These are phyloP conservation scores for Phytopythium aichiense DNA, from an alignment of 352 stramenopile species.

Conservation along the genomic window DNA sequence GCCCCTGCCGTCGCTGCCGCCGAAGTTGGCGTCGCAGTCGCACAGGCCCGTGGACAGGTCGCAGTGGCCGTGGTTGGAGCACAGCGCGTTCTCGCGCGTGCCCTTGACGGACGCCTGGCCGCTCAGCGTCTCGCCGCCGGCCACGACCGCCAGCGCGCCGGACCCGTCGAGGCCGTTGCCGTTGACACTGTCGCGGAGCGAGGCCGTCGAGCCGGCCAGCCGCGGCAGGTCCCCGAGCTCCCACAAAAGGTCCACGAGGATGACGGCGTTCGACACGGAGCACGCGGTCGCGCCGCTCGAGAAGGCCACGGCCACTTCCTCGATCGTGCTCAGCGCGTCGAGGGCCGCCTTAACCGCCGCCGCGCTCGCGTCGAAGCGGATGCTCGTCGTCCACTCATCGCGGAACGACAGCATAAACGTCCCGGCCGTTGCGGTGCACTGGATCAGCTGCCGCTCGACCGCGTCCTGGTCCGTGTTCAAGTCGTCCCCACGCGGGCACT, in stretches of 20 bases:
- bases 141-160: conserved; percentile 36
- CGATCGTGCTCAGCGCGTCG: conserved; percentile 38
- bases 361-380: conserved; percentile 32
- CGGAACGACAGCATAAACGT: conserved; percentile 69
- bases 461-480: conserved; percentile 54
- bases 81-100: conserved; percentile 66
- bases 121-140: conserved; percentile 24
- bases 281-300: conserved; percentile 26
- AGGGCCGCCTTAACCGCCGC: conserved; percentile 38
- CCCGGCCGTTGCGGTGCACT: conserved; percentile 50
- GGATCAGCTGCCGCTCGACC: conserved; percentile 58
- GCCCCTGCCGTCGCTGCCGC: conserved; percentile 68
- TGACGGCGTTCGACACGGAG: conserved; percentile 37
- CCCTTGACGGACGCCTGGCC: conserved; percentile 48
- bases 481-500: conserved; percentile 70
- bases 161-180: conserved; percentile 54
- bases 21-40: conserved; percentile 56
- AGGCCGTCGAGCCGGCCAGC: conserved; percentile 27
- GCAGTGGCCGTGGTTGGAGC: conserved; percentile 72
- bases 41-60: conserved; percentile 63
- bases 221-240: conserved; percentile 55
- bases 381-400: conserved; percentile 43
- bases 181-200: conserved; percentile 47
- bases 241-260: conserved; percentile 55
- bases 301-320: conserved; percentile 41